Conservation (phyloP, 345 rosid species). For the Boechera retrofracta region DNA sequence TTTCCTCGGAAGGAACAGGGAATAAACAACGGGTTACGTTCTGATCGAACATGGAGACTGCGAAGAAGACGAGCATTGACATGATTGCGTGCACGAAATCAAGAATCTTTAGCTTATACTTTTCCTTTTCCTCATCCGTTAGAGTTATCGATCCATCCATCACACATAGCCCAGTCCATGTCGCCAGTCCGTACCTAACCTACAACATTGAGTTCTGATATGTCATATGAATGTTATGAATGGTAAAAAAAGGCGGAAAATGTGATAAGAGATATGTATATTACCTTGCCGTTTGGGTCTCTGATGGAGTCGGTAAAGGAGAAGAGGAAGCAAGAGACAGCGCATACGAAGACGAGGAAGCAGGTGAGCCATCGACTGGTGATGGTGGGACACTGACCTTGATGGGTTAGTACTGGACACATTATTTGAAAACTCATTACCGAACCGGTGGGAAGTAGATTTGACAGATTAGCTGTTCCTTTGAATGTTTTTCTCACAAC, state of each 20-base stretch:
- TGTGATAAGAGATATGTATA: background rate
- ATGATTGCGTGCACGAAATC: conserved; percentile 71
- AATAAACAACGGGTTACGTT: conserved; percentile 65
- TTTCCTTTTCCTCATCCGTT: conserved; percentile 47
- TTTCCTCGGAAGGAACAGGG: conserved; percentile 58
- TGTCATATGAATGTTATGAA: background rate
- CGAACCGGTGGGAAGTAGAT: conserved; percentile 74
- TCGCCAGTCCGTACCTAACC: conserved; percentile 68
- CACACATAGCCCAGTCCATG: conserved; percentile 61
- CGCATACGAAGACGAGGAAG: conserved; percentile 50
- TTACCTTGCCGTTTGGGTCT: conserved; percentile 69
- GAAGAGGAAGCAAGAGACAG: conserved; percentile 59
- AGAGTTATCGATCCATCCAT: conserved; percentile 55
- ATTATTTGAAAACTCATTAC: conserved; percentile 71
- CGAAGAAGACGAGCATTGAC: conserved; percentile 60
- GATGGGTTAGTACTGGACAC: conserved; percentile 69
- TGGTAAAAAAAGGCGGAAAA: background rate
- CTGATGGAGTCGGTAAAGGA: conserved; percentile 69
- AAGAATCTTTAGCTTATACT: conserved; percentile 53
- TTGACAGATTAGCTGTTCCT: conserved; percentile 63
- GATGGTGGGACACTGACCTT: conserved; percentile 61
- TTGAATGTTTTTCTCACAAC: conserved; percentile 64
- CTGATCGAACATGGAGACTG: conserved; percentile 67
- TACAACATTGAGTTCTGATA: conserved; percentile 3
- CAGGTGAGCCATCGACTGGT: conserved; percentile 52